phyloP scores from a whole-genome alignment of 2,329 filamentous ascomycete species.

The Coccinonectria pachysandricola region DNA sequence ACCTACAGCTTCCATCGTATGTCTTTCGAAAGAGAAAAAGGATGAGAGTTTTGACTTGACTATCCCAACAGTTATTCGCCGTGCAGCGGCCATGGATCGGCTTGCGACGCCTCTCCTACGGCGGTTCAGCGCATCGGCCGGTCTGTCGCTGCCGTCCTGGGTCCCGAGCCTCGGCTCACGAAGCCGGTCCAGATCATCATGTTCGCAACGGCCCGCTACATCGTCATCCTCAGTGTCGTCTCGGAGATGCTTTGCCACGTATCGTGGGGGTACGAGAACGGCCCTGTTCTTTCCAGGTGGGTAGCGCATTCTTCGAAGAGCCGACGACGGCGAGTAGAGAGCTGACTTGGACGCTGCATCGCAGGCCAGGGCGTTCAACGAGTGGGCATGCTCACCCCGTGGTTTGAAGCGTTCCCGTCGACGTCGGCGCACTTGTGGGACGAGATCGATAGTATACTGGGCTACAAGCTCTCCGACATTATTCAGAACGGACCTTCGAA shows the following conservation, averaged over 20 bases:
- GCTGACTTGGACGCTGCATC: background rate
- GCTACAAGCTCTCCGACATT: slow-evolving; percentile 63
- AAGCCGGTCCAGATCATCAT: no score
- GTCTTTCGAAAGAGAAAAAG: no score
- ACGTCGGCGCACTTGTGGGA: slow-evolving; percentile 70
- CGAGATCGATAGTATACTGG: slow-evolving; percentile 71
- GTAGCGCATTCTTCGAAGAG: background rate
- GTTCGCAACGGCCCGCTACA: no score
- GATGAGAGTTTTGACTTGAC: no score
- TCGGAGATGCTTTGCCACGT: slow-evolving; percentile 12
- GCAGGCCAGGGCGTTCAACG: slow-evolving; percentile 80
- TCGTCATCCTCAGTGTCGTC: background rate
- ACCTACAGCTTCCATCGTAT: no score
- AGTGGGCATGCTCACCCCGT: slow-evolving; percentile 77
- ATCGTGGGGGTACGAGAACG: slow-evolving; percentile 34
- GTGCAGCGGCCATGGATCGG: no score
- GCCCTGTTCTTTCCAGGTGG: slow-evolving; percentile 52
- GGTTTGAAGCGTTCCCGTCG: slow-evolving; percentile 75
- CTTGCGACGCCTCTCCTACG: no score
- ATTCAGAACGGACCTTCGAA: slow-evolving; percentile 74
- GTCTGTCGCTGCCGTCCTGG: no score
- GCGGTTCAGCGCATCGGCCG: no score
- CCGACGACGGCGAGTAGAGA: background rate
- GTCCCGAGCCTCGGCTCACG: no score
- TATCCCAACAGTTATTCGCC: no score